These are phyloP conservation scores for Umbelopsis ramanniana DNA, from an alignment of 192 early-diverging fungal genomes.

Conservation along the genomic window DNA sequence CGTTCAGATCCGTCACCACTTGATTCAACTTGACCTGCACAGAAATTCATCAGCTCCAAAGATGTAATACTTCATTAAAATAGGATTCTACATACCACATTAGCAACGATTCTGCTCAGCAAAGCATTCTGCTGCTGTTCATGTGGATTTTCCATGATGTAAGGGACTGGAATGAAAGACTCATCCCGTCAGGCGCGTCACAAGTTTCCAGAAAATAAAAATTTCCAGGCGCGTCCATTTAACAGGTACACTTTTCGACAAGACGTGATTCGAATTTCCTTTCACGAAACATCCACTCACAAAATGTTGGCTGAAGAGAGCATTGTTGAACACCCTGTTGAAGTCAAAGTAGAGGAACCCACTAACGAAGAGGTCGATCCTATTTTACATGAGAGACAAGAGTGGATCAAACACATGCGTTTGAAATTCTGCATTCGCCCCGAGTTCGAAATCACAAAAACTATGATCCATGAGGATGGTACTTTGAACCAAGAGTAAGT, in stretches of 20 bases:
- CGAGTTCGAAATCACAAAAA: conserved; percentile 85
- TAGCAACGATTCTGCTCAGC: conserved; percentile 42
- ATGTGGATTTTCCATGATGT: conserved; percentile 46
- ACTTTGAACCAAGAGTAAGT: conserved; percentile 86
- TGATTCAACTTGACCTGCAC: conserved; percentile 43
- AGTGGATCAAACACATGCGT: conserved; percentile 81
- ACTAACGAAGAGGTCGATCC: conserved; percentile 2
- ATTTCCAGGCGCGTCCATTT: neutral
- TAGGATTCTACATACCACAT: conserved; percentile 35
- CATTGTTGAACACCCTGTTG: neutral
- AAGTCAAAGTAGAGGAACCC: neutral
- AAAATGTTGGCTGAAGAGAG: neutral
- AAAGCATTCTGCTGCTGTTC: conserved; percentile 47
- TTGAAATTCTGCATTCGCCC: conserved; percentile 82
- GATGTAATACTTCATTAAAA: neutral
- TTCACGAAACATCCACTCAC: too few relatives aligned
- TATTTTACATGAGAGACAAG: conserved; percentile 59
- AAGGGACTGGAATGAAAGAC: neutral
- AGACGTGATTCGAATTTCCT: neutral
- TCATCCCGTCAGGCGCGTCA: neutral
- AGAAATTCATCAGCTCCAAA: neutral
- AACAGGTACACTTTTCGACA: neutral
- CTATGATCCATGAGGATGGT: conserved; percentile 82
- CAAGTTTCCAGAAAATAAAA: neutral
- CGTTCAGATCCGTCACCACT: conserved; percentile 41